These are phyloP conservation scores for Tubosaeta sp. DNA, from an alignment of 768 basidiomycete genomes.

Conservation along the genomic window DNA sequence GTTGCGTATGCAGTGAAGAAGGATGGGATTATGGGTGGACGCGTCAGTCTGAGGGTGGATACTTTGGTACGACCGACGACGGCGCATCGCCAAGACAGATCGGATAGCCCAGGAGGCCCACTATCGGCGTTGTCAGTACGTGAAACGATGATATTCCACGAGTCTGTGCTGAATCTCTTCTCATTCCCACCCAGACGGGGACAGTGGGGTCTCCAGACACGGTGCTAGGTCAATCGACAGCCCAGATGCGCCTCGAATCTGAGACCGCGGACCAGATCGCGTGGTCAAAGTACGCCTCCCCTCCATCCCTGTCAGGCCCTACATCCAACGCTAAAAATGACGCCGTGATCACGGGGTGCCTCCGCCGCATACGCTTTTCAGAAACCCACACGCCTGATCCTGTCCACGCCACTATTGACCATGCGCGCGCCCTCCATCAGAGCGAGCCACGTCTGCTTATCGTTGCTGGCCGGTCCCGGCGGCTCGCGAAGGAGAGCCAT, in stretches of 20 bases:
- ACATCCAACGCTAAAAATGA: neutral
- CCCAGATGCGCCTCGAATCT: neutral
- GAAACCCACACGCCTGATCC: conserved; percentile 51
- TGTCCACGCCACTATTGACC: conserved; percentile 49
- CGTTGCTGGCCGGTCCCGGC: conserved; percentile 68
- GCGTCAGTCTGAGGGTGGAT: neutral
- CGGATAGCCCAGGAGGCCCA: neutral
- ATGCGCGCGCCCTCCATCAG: conserved; percentile 31
- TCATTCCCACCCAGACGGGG: neutral
- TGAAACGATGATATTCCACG: neutral
- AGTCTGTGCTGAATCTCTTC: neutral
- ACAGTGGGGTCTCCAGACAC: neutral
- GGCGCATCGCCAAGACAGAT: conserved; percentile 20
- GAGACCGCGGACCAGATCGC: neutral
- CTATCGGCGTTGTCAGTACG: conserved; percentile 4
- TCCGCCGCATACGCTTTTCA: conserved; percentile 61
- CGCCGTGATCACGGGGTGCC: neutral
- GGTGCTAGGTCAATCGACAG: neutral
- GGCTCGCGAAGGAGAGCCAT: conserved; percentile 72
- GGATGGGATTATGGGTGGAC: neutral
- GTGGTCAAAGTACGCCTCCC: neutral
- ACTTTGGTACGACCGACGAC: conserved; percentile 19
- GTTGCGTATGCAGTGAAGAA: neutral
- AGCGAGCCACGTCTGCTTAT: conserved; percentile 47
- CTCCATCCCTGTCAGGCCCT: neutral